phyloP scores from a whole-genome alignment of 2,329 filamentous ascomycete genomes.

The Herpotrichia juniperi region DNA sequence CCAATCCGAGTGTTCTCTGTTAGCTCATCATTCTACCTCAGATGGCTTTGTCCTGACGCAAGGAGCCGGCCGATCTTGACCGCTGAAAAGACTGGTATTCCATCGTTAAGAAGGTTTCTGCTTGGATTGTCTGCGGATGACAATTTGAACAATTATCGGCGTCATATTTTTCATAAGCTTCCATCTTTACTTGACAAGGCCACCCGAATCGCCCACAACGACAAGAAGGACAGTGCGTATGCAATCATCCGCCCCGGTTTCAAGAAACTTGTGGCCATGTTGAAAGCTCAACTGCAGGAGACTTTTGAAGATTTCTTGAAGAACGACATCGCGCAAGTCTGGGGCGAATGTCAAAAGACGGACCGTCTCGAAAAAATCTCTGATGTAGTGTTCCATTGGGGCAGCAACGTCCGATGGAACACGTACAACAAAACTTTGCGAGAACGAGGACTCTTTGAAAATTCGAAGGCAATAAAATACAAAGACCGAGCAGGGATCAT shows the following conservation, averaged over 20 bases:
- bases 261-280: not conserved
- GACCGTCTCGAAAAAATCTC: not conserved
- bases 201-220: constrained; percentile 4
- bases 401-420: constrained; percentile 4
- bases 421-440: constrained; percentile 12
- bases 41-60: constrained; percentile 8
- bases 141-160: constrained; percentile 7
- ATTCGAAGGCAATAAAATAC: constrained; percentile 2
- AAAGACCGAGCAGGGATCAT: not conserved
- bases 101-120: constrained; percentile 4
- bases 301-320: not conserved
- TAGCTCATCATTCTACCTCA: constrained; percentile 3
- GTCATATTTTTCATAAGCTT: constrained; percentile 1
- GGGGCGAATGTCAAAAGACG: not conserved
- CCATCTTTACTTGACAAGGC: constrained; percentile 5
- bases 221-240: constrained; percentile 9
- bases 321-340: not conserved
- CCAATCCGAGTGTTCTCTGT: constrained; percentile 13
- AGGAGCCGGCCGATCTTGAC: not conserved
- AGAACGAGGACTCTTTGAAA: constrained; percentile 7
- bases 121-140: constrained; percentile 3
- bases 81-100: constrained; percentile 15
- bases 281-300: not conserved
- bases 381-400: not conserved
- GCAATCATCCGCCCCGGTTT: constrained; percentile 3